A percentile compares a stretch with the other conserved stretches of the same genome.
Conservation (phyloP, 2,329 filamentous ascomycete species). For the Arthrobotrys pseudoclavata region DNA sequence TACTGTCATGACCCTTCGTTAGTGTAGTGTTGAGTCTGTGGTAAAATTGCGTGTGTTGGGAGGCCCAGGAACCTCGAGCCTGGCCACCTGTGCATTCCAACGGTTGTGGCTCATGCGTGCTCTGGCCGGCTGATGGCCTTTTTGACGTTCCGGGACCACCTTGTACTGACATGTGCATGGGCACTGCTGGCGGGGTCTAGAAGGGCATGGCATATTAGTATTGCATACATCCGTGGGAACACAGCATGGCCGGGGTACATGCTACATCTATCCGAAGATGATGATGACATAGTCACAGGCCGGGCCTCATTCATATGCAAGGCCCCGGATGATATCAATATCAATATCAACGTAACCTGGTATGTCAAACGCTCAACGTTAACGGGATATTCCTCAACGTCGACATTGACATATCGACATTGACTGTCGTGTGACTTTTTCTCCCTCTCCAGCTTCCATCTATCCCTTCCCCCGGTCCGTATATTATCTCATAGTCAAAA, state of each 20-base stretch:
- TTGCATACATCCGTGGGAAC: slow-evolving; percentile 24
- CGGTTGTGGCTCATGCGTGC: slow-evolving; percentile 30
- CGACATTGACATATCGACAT: not conserved
- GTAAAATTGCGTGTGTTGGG: slow-evolving; percentile 6
- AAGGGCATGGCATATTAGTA: not conserved
- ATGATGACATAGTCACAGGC: slow-evolving; percentile 58
- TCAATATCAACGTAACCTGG: not conserved
- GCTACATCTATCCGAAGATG: not conserved
- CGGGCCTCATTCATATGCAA: not conserved
- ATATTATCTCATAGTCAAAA: not conserved
- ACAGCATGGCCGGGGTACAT: slow-evolving; percentile 2
- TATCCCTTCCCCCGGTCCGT: slow-evolving; percentile 12
- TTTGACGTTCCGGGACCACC: slow-evolving; percentile 17
- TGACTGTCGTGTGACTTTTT: slow-evolving; percentile 12
- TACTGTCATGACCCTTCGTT: not conserved
- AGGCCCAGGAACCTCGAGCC: not conserved
- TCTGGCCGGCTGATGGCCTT: not conserved
- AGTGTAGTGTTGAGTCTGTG: slow-evolving; percentile 1
- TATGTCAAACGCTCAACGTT: too few relatives aligned
- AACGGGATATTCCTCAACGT: slow-evolving; percentile 1
- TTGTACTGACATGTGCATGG: not conserved
- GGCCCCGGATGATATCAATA: not conserved
- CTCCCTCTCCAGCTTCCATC: not conserved
- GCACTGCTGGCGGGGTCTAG: slow-evolving; percentile 8
- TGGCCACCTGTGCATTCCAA: not conserved